Evolutionary conservation across 345 rosid genomes (phyloP).

Genomic region (Populus alba): DNA sequence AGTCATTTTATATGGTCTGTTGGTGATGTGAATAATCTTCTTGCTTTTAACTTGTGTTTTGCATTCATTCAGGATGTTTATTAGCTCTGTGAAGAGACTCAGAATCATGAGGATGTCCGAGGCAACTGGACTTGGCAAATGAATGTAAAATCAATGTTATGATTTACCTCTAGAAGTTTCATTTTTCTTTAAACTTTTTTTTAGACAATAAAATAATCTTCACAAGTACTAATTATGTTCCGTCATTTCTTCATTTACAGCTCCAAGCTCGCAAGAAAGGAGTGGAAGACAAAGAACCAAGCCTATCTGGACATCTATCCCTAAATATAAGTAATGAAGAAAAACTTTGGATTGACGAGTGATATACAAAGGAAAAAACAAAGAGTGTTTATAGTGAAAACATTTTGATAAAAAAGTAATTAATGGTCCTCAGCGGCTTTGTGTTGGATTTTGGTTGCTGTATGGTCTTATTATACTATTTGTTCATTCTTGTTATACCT

Average conservation of each 20-base stretch:
- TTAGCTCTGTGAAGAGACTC: conserved; percentile 75
- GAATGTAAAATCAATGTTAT: conserved; percentile 15
- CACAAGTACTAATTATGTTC: conserved; percentile 10
- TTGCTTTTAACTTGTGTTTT: conserved; percentile 7
- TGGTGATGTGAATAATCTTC: background rate
- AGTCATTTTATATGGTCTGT: background rate
- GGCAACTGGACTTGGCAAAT: conserved; percentile 67
- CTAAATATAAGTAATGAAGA: conserved; percentile 7
- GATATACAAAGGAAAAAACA: conserved; percentile 22
- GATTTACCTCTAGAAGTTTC: conserved; percentile 12
- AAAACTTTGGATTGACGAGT: conserved; percentile 14
- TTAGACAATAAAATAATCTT: no score
- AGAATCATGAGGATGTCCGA: conserved; percentile 79
- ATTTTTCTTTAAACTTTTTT: background rate
- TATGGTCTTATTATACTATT: conserved; percentile 18
- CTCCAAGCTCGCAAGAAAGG: conserved; percentile 37
- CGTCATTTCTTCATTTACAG: conserved; percentile 23
- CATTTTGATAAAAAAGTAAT: conserved; percentile 23
- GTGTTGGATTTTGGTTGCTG: conserved; percentile 24
- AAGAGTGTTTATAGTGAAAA: conserved; percentile 11
- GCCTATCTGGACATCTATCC: conserved; percentile 19
- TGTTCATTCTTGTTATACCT: conserved; percentile 33
- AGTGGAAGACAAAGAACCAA: conserved; percentile 29
- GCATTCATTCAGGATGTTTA: conserved; percentile 64
- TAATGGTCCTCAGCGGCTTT: conserved; percentile 18